Evolutionary conservation across 1,284 basidiomycete genomes (phyloP).

Genomic region (Phellopilus nigrolimitatus): DNA sequence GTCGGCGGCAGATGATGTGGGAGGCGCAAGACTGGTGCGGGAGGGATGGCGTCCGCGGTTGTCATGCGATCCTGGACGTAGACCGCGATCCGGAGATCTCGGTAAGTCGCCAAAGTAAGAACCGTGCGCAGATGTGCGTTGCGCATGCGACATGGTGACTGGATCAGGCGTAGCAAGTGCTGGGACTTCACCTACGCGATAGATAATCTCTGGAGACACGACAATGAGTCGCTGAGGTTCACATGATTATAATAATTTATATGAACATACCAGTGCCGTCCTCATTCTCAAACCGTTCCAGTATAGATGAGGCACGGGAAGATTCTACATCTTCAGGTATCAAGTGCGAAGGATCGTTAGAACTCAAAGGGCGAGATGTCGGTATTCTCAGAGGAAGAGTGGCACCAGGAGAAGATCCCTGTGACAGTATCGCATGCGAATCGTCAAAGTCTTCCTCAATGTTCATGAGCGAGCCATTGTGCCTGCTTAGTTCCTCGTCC

Average conservation of each 20-base stretch:
- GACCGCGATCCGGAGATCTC: slow-evolving; percentile 16
- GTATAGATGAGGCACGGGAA: slow-evolving; percentile 47
- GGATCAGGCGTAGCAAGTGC: slow-evolving; percentile 46
- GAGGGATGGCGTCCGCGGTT: background rate
- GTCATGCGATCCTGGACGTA: slow-evolving; percentile 8
- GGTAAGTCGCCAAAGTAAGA: slow-evolving; percentile 27
- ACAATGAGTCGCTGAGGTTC: slow-evolving; percentile 3
- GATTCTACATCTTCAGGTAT: slow-evolving; percentile 66
- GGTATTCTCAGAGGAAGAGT: slow-evolving; percentile 32
- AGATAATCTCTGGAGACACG: slow-evolving; percentile 33
- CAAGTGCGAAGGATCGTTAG: slow-evolving; percentile 29
- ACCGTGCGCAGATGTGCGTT: slow-evolving; percentile 38
- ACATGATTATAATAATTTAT: background rate
- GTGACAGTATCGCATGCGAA: slow-evolving; percentile 16
- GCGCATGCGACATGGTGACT: slow-evolving; percentile 29
- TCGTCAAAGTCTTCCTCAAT: slow-evolving; percentile 20
- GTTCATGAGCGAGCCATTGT: slow-evolving; percentile 24
- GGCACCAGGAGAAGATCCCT: slow-evolving; percentile 16
- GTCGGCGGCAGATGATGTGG: slow-evolving; percentile 34
- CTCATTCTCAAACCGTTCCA: slow-evolving; percentile 39
- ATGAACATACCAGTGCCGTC: slow-evolving; percentile 35
- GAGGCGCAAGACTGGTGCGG: slow-evolving; percentile 35
- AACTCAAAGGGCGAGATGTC: slow-evolving; percentile 25
- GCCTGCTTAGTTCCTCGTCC: slow-evolving; percentile 27
- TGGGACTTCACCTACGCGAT: slow-evolving; percentile 51